phyloP scores from a whole-genome alignment of 768 basidiomycete species.

The Mycena chlorophos region DNA sequence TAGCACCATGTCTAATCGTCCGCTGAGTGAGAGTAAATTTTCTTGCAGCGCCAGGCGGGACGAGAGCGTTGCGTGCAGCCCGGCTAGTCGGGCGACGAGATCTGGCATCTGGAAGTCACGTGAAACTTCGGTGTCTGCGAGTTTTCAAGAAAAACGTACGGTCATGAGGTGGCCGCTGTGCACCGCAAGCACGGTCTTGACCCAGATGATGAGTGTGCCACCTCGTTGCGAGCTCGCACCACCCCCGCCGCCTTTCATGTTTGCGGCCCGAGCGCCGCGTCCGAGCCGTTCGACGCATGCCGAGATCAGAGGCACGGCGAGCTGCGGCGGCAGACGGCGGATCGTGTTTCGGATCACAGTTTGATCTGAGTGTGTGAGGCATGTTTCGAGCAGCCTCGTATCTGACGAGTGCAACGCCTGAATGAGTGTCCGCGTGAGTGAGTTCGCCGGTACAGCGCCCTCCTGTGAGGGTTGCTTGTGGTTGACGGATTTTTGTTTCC shows the following conservation, averaged over 20 bases:
- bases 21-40: slow-evolving; percentile 80
- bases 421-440: slow-evolving; percentile 89
- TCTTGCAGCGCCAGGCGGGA: slow-evolving; percentile 81
- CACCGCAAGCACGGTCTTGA: slow-evolving; percentile 77
- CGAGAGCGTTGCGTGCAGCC: slow-evolving; percentile 78
- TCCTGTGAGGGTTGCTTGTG: slow-evolving; percentile 35
- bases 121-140: slow-evolving; percentile 9
- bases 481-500: slow-evolving; percentile 29
- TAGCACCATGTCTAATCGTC: slow-evolving; percentile 89
- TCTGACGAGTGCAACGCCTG: slow-evolving; percentile 97
- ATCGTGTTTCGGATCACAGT: slow-evolving; percentile 85
- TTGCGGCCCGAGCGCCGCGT: slow-evolving; percentile 66
- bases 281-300: slow-evolving; percentile 90
- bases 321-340: slow-evolving; percentile 77
- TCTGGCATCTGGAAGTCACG: slow-evolving; percentile 74
- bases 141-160: slow-evolving; percentile 46
- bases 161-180: slow-evolving; percentile 95
- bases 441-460: slow-evolving; percentile 70
- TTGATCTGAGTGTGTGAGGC: slow-evolving; percentile 81
- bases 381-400: slow-evolving; percentile 81
- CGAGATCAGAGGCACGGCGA: slow-evolving; percentile 81
- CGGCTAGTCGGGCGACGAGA: slow-evolving; percentile 82
- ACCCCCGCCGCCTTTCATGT: slow-evolving; percentile 75
- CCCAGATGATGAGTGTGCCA: slow-evolving; percentile 69
- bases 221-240: slow-evolving; percentile 81